Base-by-base conservation (phyloP, 2,329 filamentous ascomycete genomes). In the Calonectria crousiana region DNA sequence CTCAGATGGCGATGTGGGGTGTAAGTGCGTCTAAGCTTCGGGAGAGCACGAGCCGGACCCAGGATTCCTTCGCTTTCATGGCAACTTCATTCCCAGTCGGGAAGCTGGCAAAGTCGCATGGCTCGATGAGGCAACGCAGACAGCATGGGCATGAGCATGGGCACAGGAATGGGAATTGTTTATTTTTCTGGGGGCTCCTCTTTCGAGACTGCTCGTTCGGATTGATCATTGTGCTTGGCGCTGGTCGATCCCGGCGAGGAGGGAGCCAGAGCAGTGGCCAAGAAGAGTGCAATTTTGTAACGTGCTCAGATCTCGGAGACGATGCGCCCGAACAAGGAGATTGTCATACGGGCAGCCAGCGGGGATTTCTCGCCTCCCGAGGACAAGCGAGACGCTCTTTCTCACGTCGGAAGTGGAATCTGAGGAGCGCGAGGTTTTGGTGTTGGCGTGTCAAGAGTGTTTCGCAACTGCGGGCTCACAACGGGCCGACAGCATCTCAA, bases 371-470 rank as follows among this genome's bases (percentile, higher is more conserved):
- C 11, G 16, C 20, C 52, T 41, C 56, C 34, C 6, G 13, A 23
- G 32, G 11, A 16, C 41, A 67, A n/a, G 62, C 69, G 69, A 72
- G 41, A 67, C 62, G 38, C 26, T 30, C 18, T 14, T 23, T 28
- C 58, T 51, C 26, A n/a, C 58, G 14, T 47, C 23, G 68, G 47
- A 26, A 38, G 30, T 41, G 38, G 34, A 67, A 58, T 51, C 51
- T 49, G 62, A 56, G 28, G 60, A 53, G 34, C 13, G 28, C 47
- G n/a, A 18, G 51, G 26, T 38, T 47, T 41, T 58, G n/a, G 64
- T 9, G 28, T 34, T 53, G 34, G 71, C 20, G 71, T 73, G 34
- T 73, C 71, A 73, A 44, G 66, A 69, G 34, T 30, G 71, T 73
- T 73, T 73, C 71, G 71, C 28, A 41, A n/a, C 36, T 32, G 67